These are phyloP conservation scores for Trametes polyzona DNA, from an alignment of 1,284 basidiomycete genomes.

Conservation along the genomic window DNA sequence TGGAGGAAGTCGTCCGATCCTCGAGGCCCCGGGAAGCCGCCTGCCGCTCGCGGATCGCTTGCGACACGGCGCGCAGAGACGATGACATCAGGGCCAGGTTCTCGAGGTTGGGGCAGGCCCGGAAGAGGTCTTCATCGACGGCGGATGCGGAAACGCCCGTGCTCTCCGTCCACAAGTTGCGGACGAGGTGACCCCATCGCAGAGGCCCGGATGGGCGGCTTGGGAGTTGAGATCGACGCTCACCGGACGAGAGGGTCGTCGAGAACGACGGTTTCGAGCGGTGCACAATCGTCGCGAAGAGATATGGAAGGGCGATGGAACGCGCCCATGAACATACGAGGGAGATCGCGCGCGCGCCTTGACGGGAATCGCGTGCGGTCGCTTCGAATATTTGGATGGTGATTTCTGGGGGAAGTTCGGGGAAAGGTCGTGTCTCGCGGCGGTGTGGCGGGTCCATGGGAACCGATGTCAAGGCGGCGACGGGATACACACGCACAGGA, in stretches of 20 bases:
- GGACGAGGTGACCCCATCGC: slow-evolving; percentile 26
- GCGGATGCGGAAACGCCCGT: slow-evolving; percentile 24
- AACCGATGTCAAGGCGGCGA: neutral
- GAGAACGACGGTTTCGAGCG: slow-evolving; percentile 20
- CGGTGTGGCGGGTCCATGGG: neutral
- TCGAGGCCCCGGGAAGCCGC: neutral
- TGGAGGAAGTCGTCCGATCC: neutral
- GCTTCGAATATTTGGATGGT: slow-evolving; percentile 29
- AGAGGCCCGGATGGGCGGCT: slow-evolving; percentile 2
- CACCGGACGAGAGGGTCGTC: slow-evolving; percentile 14
- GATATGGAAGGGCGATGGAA: slow-evolving; percentile 26
- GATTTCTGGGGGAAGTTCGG: slow-evolving; percentile 31
- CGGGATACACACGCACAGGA: neutral
- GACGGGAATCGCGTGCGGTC: slow-evolving; percentile 23
- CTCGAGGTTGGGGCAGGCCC: slow-evolving; percentile 29
- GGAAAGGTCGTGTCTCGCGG: slow-evolving; percentile 3
- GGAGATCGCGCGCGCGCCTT: slow-evolving; percentile 27
- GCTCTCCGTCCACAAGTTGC: slow-evolving; percentile 33
- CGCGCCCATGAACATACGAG: slow-evolving; percentile 32
- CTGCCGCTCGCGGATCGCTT: slow-evolving; percentile 15
- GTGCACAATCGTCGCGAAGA: slow-evolving; percentile 31
- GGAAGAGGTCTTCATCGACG: slow-evolving; percentile 28
- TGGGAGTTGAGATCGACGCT: neutral
- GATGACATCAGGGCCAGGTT: slow-evolving; percentile 29
- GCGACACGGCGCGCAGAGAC: slow-evolving; percentile 28